A percentile compares a stretch with the other conserved stretches of the same genome.
These are phyloP conservation scores for Tulasnella sp. DNA, from an alignment of 768 basidiomycete genomes.

Conservation along the genomic window DNA sequence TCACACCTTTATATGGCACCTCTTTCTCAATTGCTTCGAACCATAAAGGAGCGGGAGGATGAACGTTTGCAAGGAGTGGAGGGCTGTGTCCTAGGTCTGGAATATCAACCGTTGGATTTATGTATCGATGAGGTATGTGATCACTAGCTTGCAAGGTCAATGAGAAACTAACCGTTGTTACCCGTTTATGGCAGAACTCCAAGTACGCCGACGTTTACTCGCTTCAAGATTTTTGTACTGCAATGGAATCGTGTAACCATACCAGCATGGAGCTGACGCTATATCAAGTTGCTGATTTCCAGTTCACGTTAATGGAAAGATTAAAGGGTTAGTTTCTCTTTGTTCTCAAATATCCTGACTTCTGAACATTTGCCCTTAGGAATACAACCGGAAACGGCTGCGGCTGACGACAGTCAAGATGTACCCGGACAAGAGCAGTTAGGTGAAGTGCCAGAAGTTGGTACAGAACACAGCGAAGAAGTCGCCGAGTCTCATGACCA, in stretches of 20 bases:
- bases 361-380: not conserved
- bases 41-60: not conserved
- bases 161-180: not conserved
- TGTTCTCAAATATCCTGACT: not conserved
- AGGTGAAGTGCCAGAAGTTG: not conserved
- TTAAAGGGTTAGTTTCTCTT: not conserved
- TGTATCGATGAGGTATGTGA: constrained; percentile 11
- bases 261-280: constrained; percentile 6
- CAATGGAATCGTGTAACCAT: constrained; percentile 10
- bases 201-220: constrained; percentile 9
- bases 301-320: not conserved
- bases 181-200: not conserved
- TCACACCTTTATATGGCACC: constrained; percentile 4
- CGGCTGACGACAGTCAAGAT: not conserved
- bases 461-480: not conserved
- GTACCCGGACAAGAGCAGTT: not conserved
- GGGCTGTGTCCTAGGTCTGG: constrained; percentile 8
- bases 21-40: not conserved
- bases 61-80: not conserved
- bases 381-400: not conserved
- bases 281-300: constrained; percentile 12
- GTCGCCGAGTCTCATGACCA: not conserved
- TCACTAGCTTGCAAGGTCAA: not conserved
- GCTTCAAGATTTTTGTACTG: constrained; percentile 4
- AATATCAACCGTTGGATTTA: constrained; percentile 9